Percentiles rank a stretch among this genome's conserved stretches.
These are phyloP conservation scores for Rhinocladiella similis DNA, from an alignment of 2,329 filamentous ascomycete species.

Conservation along the genomic window DNA sequence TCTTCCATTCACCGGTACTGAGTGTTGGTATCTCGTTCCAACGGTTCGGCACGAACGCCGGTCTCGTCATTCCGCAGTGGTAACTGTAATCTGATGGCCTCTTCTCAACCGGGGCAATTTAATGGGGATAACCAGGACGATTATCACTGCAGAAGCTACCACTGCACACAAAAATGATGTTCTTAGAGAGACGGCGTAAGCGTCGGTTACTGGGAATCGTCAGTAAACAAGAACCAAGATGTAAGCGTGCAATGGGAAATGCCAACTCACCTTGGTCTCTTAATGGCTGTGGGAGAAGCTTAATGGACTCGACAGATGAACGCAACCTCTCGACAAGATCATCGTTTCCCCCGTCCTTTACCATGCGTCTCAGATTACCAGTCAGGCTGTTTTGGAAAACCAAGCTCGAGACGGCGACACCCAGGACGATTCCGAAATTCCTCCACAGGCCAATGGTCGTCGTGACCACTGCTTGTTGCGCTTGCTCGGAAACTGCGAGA, in stretches of 20 bases:
- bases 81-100: constrained; percentile 8
- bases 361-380: constrained; percentile 6
- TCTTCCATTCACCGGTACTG: too few relatives aligned
- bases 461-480: constrained; percentile 45
- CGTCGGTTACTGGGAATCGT: constrained; percentile 16
- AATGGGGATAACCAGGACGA: constrained; percentile 15
- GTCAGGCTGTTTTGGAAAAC: constrained; percentile 21
- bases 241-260: not conserved
- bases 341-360: constrained; percentile 3
- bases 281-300: constrained; percentile 2
- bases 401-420: constrained; percentile 22
- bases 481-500: constrained; percentile 42
- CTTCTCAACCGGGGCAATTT: constrained; percentile 15
- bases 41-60: too few relatives aligned
- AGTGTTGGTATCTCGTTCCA: too few relatives aligned
- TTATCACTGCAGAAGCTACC: constrained; percentile 14
- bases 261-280: constrained; percentile 15
- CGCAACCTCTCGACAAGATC: constrained; percentile 11
- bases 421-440: constrained; percentile 22
- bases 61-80: constrained; percentile 6
- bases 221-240: not conserved
- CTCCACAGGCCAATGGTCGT: constrained; percentile 24
- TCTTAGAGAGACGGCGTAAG: constrained; percentile 21
- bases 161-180: constrained; percentile 20
- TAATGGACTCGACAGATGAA: constrained; percentile 15